Evolutionary conservation across 306 rosid species (phyloP).

Genomic region (Quercus glauca): DNA sequence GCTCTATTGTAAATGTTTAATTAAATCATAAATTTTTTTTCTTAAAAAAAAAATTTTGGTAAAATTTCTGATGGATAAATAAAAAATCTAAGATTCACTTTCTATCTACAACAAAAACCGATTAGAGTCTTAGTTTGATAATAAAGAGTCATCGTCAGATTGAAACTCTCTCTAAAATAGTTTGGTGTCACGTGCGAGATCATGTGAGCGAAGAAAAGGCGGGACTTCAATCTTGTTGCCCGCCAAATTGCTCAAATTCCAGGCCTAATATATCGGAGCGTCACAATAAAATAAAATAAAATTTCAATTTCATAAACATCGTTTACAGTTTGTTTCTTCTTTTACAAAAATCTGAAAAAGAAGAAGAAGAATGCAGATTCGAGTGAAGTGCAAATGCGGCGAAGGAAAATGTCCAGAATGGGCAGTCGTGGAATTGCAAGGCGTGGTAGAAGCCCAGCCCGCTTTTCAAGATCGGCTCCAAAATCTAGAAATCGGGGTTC

Average conservation of each 20-base stretch:
- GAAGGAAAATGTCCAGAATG: conserved; percentile 68
- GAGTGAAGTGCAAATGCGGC: conserved; percentile 58
- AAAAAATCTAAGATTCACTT: rapidly evolving
- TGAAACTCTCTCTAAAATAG: no score
- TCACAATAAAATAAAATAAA: no score
- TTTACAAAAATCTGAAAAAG: background rate
- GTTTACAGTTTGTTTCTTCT: background rate
- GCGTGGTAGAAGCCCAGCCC: conserved; percentile 61
- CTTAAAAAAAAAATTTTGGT: no score
- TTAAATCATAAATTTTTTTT: no score
- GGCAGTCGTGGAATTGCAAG: conserved; percentile 80
- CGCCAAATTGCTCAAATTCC: no score
- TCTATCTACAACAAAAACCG: rapidly evolving
- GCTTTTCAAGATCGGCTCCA: conserved; percentile 53
- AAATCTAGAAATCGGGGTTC: conserved; percentile 61
- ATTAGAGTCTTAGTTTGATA: rapidly evolving
- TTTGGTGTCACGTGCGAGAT: no score
- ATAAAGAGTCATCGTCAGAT: no score
- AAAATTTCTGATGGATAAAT: rapidly evolving
- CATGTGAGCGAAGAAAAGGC: no score
- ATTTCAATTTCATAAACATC: no score
- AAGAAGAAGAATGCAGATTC: conserved; percentile 53
- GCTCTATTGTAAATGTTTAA: no score
- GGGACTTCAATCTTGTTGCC: no score
- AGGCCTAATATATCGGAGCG: no score